Percentiles rank a stretch among this genome's conserved stretches.
phyloP scores from a whole-genome alignment of 805 yeast species.

The Kazachstania kunashirensis region DNA sequence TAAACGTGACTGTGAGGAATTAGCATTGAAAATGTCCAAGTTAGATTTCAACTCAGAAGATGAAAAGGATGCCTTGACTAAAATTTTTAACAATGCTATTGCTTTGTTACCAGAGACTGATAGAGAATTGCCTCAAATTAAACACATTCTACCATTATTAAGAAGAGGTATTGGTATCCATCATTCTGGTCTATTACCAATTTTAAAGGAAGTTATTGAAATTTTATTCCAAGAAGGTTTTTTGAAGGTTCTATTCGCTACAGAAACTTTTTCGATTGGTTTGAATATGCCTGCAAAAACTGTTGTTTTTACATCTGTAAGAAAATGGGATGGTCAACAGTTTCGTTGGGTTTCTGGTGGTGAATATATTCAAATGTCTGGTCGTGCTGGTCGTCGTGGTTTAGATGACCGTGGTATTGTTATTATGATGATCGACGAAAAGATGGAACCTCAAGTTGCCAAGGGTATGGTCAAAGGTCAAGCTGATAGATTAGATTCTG shows the following conservation, averaged over 20 bases:
- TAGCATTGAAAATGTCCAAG: constrained; percentile 92
- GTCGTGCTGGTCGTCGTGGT: constrained; percentile 99
- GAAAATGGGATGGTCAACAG: constrained; percentile 97
- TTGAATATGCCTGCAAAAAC: constrained; percentile 99
- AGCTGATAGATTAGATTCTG: constrained; percentile 94
- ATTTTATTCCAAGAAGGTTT: constrained; percentile 95
- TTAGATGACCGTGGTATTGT: constrained; percentile 98
- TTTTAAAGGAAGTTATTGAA: constrained; percentile 89
- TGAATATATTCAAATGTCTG: constrained; percentile 98
- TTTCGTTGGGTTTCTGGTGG: constrained; percentile 99
- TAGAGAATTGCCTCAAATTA: constrained; percentile 87
- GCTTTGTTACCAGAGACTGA: constrained; percentile 82
- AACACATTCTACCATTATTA: constrained; percentile 77
- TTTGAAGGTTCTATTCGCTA: constrained; percentile 88
- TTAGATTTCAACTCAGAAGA: constrained; percentile 89
- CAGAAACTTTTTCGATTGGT: constrained; percentile 97
- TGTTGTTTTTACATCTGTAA: constrained; percentile 92
- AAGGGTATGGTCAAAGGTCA: constrained; percentile 99
- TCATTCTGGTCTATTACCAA: constrained; percentile 92
- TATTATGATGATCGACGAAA: constrained; percentile 98
- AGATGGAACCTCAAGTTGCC: constrained; percentile 99
- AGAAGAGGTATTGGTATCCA: constrained; percentile 97
- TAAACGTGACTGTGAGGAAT: constrained; percentile 90
- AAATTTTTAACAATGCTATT: constrained; percentile 86
- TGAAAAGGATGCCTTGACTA: constrained; percentile 82